These are phyloP conservation scores for Oryza glaberrima DNA, from an alignment of 176 grass and related monocot species.

Conservation along the genomic window DNA sequence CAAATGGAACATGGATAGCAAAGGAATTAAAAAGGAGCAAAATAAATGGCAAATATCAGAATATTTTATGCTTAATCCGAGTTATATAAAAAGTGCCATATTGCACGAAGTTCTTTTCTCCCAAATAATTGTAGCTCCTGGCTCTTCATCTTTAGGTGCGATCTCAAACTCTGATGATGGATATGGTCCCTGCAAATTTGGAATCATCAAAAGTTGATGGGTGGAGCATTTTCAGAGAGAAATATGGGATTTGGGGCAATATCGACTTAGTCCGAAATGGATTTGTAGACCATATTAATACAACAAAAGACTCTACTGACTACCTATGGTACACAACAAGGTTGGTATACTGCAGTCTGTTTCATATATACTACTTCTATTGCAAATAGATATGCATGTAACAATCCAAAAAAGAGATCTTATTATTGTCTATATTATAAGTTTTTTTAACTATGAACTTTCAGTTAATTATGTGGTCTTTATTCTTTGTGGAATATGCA, in stretches of 20 bases:
- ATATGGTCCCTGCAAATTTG: constrained; percentile 72
- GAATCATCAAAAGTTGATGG: constrained; percentile 44
- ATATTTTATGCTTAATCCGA: not conserved
- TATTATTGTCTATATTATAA: constrained; percentile 21
- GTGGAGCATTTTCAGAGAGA: constrained; percentile 82
- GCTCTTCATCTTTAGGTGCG: constrained; percentile 57
- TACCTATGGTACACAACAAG: constrained; percentile 98
- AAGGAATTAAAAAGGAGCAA: not conserved
- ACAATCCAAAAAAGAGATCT: constrained; percentile 18
- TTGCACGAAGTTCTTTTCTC: not conserved
- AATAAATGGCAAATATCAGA: constrained; percentile 1
- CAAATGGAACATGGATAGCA: constrained; percentile 27
- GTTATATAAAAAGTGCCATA: constrained; percentile 8
- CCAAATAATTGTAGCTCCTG: not conserved
- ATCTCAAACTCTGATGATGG: constrained; percentile 67
- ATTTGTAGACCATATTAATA: constrained; percentile 97
- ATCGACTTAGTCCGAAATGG: constrained; percentile 59
- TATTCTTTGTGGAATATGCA: constrained; percentile 46
- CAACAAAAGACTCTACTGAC: constrained; percentile 95
- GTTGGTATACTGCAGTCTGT: constrained; percentile 42
- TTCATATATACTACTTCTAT: constrained; percentile 23
- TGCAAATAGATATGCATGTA: constrained; percentile 23
- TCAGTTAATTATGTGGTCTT: constrained; percentile 27
- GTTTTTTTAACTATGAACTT: constrained; percentile 12
- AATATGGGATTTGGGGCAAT: constrained; percentile 73